Base-by-base conservation (phyloP, 805 yeast genomes). In the Torulaspora indica region DNA sequence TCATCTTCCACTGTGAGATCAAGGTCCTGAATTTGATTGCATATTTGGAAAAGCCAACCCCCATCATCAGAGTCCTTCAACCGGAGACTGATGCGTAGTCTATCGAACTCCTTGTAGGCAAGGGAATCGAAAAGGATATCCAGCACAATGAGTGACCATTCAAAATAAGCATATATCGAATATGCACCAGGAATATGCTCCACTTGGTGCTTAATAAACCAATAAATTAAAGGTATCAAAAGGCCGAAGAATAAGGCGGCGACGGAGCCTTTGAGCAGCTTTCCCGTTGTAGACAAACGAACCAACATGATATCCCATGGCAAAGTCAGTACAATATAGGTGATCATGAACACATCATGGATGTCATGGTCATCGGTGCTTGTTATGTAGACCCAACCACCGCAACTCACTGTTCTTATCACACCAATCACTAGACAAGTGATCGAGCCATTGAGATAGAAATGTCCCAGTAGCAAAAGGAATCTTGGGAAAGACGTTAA, bases 371-470 rank as follows among this genome's bases (percentile, higher is more conserved):
- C 96, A 64, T 93, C 98, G 1, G 97, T 88, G 5, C 96, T 85
- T 1, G 98, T 93, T 51, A 93, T 85, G 61, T 93, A 93, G 6
- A 95, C 95, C 97, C 98, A 93, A 9, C 98, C 98, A 60, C 98
- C 98, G 60, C 98, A 93, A 1, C 96, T 83, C 44, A 93, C 76
- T 0, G 98, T 93, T 66, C 98, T 79, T n/a, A 85, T 42, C 2
- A 85, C 47, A n/a, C 98, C 98, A 4, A 78, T 59, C 2, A 76
- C 37, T 10, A 58, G 36, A 6, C 55, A 46, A 0, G 45, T 5
- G 2, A 50, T 18, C 4, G 62, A 56, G 12, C 54, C 43, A 28
- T 56, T 61, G n/a, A 81, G 48, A 33, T 75, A 74, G 49, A 72
- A 50, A 52, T 66, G 60, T 9, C 78, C 70, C 52, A 66, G 51